A percentile compares a stretch with the other conserved stretches of the same genome.
Evolutionary conservation across 192 early-diverging fungal genomes (phyloP).

Genomic region (Mortierella alpina): DNA sequence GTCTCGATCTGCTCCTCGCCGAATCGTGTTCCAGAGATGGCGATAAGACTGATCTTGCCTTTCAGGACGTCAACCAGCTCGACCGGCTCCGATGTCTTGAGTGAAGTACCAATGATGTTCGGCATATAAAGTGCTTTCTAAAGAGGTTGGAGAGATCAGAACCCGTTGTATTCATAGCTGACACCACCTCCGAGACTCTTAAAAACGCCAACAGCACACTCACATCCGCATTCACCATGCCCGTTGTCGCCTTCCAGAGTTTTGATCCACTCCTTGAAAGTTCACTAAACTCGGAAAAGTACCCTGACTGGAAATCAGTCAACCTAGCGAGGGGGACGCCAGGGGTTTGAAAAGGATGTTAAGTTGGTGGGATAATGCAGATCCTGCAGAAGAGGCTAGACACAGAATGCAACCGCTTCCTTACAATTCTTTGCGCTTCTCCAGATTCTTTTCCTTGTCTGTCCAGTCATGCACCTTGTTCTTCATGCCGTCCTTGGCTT

Average conservation of each 20-base stretch:
- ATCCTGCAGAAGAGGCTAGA: background rate
- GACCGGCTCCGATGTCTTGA: conserved; percentile 49
- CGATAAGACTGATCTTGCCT: conserved; percentile 58
- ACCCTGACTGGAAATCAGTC: conserved; percentile 32
- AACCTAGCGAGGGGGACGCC: conserved; percentile 31
- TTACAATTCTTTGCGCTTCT: conserved; percentile 63
- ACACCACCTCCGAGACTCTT: background rate
- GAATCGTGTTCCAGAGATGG: conserved; percentile 62
- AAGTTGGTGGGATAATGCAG: conserved; percentile 1
- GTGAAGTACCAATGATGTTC: conserved; percentile 58
- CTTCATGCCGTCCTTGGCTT: conserved; percentile 46
- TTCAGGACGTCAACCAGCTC: conserved; percentile 56
- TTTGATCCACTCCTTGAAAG: conserved; percentile 60
- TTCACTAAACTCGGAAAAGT: conserved; percentile 47
- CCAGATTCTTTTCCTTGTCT: conserved; percentile 60
- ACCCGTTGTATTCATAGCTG: background rate
- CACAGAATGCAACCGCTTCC: background rate
- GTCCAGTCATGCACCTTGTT: conserved; percentile 61
- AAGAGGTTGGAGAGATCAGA: background rate
- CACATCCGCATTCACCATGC: conserved; percentile 59
- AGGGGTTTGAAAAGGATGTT: conserved; percentile 24
- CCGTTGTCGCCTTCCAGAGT: conserved; percentile 58
- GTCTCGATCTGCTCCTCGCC: conserved; percentile 64
- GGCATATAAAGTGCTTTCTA: conserved; percentile 68
- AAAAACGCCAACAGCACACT: background rate